Conservation (phyloP, 306 rosid species). For the Myrica gale region DNA sequence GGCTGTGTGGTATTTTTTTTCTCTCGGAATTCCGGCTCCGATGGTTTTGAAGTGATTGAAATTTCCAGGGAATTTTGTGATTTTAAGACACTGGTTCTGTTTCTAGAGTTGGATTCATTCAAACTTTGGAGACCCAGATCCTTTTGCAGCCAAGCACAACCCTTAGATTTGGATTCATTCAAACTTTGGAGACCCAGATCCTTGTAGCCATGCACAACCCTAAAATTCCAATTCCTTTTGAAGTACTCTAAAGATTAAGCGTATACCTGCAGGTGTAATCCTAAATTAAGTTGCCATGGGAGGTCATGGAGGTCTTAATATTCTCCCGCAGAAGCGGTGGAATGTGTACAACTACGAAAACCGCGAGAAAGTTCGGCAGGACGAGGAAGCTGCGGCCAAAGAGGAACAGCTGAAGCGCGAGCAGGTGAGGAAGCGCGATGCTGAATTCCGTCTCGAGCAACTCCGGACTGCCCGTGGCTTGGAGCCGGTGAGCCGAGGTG, state of each 20-base stretch:
- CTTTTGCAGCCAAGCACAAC: too few relatives aligned
- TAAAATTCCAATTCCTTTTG: neutral
- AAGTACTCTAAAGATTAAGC: neutral
- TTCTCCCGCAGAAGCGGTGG: constrained; percentile 97
- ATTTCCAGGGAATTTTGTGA: too few relatives aligned
- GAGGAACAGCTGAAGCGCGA: constrained; percentile 92
- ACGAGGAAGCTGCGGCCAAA: constrained; percentile 86
- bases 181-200: too few relatives aligned
- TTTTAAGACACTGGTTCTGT: too few relatives aligned
- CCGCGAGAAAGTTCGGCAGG: constrained; percentile 78
- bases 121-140: too few relatives aligned
- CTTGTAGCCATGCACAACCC: neutral
- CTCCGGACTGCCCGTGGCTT: constrained; percentile 65
- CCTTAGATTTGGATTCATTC: too few relatives aligned
- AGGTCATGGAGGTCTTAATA: constrained; percentile 90
- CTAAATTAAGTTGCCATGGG: constrained; percentile 51
- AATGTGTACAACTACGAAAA: constrained; percentile 87
- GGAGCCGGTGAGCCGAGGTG: constrained; percentile 42
- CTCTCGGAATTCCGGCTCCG: too few relatives aligned
- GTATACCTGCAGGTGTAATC: constrained; percentile 22
- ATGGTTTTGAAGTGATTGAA: too few relatives aligned
- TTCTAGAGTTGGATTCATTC: too few relatives aligned
- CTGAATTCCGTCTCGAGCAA: constrained; percentile 72
- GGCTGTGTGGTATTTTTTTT: too few relatives aligned
- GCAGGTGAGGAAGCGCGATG: constrained; percentile 60